Base-by-base conservation (phyloP, 2,329 filamentous ascomycete species). In the Ophiostoma sp. region DNA sequence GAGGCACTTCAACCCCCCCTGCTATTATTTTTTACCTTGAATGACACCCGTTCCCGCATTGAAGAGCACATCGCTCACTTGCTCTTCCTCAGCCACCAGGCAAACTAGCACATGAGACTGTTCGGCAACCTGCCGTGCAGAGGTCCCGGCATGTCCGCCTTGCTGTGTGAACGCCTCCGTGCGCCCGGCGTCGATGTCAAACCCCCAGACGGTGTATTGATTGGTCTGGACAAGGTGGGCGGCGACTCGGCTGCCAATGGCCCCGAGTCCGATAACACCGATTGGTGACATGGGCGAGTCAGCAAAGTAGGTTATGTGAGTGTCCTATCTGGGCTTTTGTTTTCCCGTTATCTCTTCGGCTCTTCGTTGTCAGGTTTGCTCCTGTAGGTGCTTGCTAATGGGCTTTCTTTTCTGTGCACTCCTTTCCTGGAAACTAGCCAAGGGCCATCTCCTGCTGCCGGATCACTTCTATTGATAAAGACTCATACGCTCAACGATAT, bases 231-330 rank as follows among this genome's bases (percentile, higher is more conserved):
- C 81, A 63, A 92, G 84, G 75, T 91, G 84, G 70, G 85, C 89
- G 71, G 90, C 89, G 89, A 92, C 92, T 74, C 89, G 89, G 76
- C 91, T 89, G 74, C 89, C 89, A 89, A 92, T 92, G 77, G 89
- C 89, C 68, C 89, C 89, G 2, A 92, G 87, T 80, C 89, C 89
- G 70, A 89, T 87, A 78, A 91, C 91, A 71, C 85, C 84, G 68
- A 90, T 73, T 8, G 75, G 74, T 45, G 44, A 45, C 44, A 45
- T 12, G 62, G 40, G 27, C 27, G 27, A 27, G 27, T 27, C 27
- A 27, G 27, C 27, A 27, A 27, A 27, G 27, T 27, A 27, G 27
- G 27, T 27, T 27, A 27, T 27, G 27, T 27, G 27, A 27, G 27
- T 27, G 27, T 27, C 27, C 27, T 27, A 27, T 27, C 27, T 27